A percentile compares a stretch with the other conserved stretches of the same genome.
phyloP scores from a whole-genome alignment of 805 yeast species.

The Lipomyces orientalis region DNA sequence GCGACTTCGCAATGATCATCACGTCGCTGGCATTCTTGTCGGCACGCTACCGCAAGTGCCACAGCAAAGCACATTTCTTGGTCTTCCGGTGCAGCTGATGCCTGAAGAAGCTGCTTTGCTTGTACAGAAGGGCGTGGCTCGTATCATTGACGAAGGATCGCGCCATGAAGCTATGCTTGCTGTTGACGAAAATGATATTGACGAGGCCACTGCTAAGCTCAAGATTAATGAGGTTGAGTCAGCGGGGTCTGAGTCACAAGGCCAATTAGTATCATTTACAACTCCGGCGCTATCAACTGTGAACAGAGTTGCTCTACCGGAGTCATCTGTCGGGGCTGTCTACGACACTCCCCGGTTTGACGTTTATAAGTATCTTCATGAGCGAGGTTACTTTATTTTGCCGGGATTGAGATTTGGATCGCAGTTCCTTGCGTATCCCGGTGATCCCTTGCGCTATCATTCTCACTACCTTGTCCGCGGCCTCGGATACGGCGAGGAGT shows the following conservation, averaged over 20 bases:
- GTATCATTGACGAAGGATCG: constrained; percentile 52
- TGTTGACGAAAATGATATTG: constrained; percentile 5
- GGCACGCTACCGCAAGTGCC: constrained; percentile 92
- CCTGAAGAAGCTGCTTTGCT: constrained; percentile 77
- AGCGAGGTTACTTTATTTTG: constrained; percentile 59
- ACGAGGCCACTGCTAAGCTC: constrained; percentile 6
- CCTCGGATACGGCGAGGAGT: constrained; percentile 55
- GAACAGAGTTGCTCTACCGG: constrained; percentile 1
- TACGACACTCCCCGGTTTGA: constrained; percentile 40
- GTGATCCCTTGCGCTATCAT: constrained; percentile 90
- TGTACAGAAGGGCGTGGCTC: constrained; percentile 44
- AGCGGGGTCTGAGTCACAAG: not conserved
- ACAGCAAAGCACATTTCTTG: constrained; percentile 87
- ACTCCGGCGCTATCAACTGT: constrained; percentile 16
- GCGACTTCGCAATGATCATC: constrained; percentile 58
- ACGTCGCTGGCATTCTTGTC: constrained; percentile 74
- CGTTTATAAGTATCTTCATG: constrained; percentile 52
- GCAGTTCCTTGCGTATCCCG: constrained; percentile 86
- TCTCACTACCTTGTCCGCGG: constrained; percentile 78
- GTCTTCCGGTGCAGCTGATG: constrained; percentile 77
- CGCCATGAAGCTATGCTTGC: constrained; percentile 38
- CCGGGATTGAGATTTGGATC: constrained; percentile 96
- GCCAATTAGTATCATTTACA: not conserved
- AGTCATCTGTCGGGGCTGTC: constrained; percentile 10
- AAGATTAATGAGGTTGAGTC: constrained; percentile 12